phyloP scores from a whole-genome alignment of 2,329 filamentous ascomycete genomes.

The Sporothrix luriei region DNA sequence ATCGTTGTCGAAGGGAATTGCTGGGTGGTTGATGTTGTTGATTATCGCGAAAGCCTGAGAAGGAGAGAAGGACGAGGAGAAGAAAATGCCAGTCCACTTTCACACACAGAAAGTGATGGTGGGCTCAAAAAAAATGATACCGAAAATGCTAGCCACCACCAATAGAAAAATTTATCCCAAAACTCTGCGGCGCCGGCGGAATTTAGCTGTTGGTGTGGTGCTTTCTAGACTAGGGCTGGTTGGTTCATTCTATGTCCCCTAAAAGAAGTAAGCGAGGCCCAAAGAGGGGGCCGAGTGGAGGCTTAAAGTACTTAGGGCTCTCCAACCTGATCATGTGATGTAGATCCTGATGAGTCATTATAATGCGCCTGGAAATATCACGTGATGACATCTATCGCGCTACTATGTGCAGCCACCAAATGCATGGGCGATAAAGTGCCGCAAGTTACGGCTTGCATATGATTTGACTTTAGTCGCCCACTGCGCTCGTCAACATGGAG shows the following conservation, averaged over 20 bases:
- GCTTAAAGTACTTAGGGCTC: constrained; percentile 14
- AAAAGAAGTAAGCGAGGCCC: not conserved
- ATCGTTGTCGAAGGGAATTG: constrained; percentile 31
- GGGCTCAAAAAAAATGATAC: constrained; percentile 33
- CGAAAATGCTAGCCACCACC: constrained; percentile 28
- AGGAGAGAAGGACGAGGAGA: constrained; percentile 25
- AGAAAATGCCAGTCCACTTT: constrained; percentile 25
- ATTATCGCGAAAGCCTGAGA: constrained; percentile 34
- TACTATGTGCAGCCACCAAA: not conserved
- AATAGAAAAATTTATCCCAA: constrained; percentile 25
- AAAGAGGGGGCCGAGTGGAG: not conserved
- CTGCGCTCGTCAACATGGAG: not conserved
- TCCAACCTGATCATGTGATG: constrained; percentile 28
- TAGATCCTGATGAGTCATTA: not conserved
- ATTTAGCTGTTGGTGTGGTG: constrained; percentile 30
- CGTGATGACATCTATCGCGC: not conserved
- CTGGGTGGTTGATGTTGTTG: constrained; percentile 29
- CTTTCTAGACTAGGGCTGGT: constrained; percentile 33
- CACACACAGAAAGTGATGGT: constrained; percentile 25
- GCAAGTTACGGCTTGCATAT: not conserved
- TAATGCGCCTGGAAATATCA: not conserved
- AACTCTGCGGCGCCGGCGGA: constrained; percentile 25
- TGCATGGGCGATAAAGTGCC: no score
- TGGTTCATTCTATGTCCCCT: not conserved
- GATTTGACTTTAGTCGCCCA: not conserved